Evolutionary conservation across 257 asterid species (phyloP), one percentile per base, ranked within the genome.

Genomic region (Solanum chiquidenum): DNA sequence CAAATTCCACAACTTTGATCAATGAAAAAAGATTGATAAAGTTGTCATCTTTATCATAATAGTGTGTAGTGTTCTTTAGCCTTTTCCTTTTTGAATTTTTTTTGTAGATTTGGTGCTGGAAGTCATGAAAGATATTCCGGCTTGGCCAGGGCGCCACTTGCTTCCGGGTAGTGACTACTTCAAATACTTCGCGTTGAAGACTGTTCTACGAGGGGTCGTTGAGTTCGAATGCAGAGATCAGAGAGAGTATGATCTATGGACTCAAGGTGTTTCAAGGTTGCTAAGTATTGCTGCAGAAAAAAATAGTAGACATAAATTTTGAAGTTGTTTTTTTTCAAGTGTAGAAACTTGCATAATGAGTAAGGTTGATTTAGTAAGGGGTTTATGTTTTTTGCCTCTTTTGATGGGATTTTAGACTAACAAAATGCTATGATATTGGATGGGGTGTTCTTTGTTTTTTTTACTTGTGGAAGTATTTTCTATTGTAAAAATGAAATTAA

Each of bases 141-240:
- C 99, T 0, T 97, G 99, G 99, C 93, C 99, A 0, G 99, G 99
- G 60, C 96, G 99, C 84, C 99, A 97, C 92, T 87, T 97, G 49
- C 97, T 97, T 0, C 98, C 96, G 37, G 99, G 98, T 12, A 98
- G 99, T 1, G 97, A 92, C 86, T 71, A 96, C 77, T 92, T 95
- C 80, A 87, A 95, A 76, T 97, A 97, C 90, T 97, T 97, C 0
- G 99, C 95, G 0, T 84, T 97, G 90, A 95, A 93, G 93, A 97
- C 99, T 0, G 87, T 97, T 31, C 49, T 90, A 3, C 91, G 99
- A 4, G 98, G 99, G 42, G 93, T 95, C 1, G 96, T 97, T 1
- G 99, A 97, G 82, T 97, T 97, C 20, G 99, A 97, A 91, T 97
- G 99, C 83, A 85, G 91, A 91, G 92, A 95, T 49, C 94, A 94